phyloP scores from a whole-genome alignment of 1,139 yeast species.

The Pichia kudriavzevii region DNA sequence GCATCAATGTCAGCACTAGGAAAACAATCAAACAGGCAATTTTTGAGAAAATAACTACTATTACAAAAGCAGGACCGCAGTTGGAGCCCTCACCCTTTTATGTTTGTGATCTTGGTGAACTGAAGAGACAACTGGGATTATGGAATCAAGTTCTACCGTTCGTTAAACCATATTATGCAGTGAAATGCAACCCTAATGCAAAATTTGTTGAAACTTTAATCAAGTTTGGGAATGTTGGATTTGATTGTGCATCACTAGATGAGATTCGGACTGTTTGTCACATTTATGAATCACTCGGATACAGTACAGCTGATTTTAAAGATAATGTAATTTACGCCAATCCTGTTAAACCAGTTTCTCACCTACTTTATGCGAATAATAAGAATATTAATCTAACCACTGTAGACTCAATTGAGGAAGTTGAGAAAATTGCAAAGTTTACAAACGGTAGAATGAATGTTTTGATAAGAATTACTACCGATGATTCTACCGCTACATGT shows the following conservation, averaged over 20 bases:
- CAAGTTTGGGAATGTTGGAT: slow-evolving; percentile 53
- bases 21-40: slow-evolving; percentile 5
- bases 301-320: slow-evolving; percentile 46
- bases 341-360: slow-evolving; percentile 85
- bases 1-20: neutral
- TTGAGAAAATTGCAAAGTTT: slow-evolving; percentile 63
- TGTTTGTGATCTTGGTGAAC: slow-evolving; percentile 77
- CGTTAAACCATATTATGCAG: slow-evolving; percentile 82
- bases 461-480: slow-evolving; percentile 78
- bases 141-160: slow-evolving; percentile 67
- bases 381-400: slow-evolving; percentile 65
- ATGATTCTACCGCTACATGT: slow-evolving; percentile 84
- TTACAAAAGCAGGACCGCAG: neutral
- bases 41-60: neutral
- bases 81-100: slow-evolving; percentile 76
- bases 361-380: slow-evolving; percentile 60
- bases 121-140: slow-evolving; percentile 47
- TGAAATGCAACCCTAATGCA: slow-evolving; percentile 81
- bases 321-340: slow-evolving; percentile 80
- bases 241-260: slow-evolving; percentile 88
- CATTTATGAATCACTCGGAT: slow-evolving; percentile 4
- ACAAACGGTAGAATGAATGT: slow-evolving; percentile 52
- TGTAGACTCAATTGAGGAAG: slow-evolving; percentile 82
- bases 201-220: slow-evolving; percentile 53
- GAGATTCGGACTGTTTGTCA: slow-evolving; percentile 67